A percentile compares a stretch with the other conserved stretches of the same genome.
Conservation (phyloP, 1,284 basidiomycete genomes). For the Binderoboletus segoi region DNA sequence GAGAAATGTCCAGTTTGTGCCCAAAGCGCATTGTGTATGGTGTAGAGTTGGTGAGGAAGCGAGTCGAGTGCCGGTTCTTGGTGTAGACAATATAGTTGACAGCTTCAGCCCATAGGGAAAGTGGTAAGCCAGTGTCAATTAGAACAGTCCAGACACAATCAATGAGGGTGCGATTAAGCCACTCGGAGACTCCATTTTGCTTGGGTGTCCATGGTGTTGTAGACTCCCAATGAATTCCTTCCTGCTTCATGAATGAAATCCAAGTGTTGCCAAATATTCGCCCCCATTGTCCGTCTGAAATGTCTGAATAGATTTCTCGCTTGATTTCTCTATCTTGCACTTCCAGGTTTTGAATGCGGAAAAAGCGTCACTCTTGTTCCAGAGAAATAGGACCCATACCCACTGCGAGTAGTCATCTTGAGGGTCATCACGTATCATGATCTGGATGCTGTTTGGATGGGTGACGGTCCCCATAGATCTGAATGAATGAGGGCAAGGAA, state of each 20-base stretch:
- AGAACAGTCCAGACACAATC: background rate
- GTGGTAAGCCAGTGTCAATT: background rate
- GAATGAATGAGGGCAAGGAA: background rate
- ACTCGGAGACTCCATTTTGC: too few relatives aligned
- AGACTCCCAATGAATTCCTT: too few relatives aligned
- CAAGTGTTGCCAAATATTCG: too few relatives aligned
- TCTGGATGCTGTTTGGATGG: background rate
- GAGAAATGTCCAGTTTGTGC: too few relatives aligned
- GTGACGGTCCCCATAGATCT: background rate
- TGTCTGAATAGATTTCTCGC: background rate
- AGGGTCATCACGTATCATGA: background rate
- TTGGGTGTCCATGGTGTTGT: too few relatives aligned
- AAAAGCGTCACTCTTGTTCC: background rate
- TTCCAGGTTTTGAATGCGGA: background rate
- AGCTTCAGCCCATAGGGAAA: background rate
- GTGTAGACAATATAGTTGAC: background rate
- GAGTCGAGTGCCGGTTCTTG: background rate
- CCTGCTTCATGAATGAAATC: too few relatives aligned
- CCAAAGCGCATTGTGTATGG: too few relatives aligned
- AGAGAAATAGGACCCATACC: background rate
- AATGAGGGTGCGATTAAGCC: background rate
- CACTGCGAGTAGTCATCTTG: background rate
- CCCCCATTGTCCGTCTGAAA: too few relatives aligned
- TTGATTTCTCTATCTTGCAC: background rate
- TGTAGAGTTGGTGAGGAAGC: too few relatives aligned